phyloP scores from a whole-genome alignment of 805 yeast species.

The Candida rishiriensis region DNA sequence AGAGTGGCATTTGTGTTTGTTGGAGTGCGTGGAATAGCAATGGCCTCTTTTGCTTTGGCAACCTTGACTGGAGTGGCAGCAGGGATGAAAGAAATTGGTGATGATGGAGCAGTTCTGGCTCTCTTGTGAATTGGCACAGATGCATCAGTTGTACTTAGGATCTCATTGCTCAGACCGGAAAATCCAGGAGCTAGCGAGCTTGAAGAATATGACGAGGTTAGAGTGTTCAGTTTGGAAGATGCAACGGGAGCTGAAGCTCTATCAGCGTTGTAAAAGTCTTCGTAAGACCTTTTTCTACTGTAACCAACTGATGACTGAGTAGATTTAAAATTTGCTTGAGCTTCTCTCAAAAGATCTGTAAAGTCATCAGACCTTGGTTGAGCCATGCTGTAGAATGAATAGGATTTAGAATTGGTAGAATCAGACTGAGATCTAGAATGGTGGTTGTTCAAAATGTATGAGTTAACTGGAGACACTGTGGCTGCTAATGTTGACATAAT shows the following conservation, averaged over 20 bases:
- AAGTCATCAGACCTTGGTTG: constrained; percentile 22
- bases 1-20: constrained; percentile 1
- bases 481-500: constrained; percentile 18
- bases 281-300: constrained; percentile 13
- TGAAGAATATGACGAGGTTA: not conserved
- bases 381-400: constrained; percentile 19
- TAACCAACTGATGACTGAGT: constrained; percentile 1
- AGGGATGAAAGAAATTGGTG: constrained; percentile 16
- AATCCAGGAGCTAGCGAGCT: not conserved
- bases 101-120: constrained; percentile 29
- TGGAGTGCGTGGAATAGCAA: constrained; percentile 20
- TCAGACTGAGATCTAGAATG: constrained; percentile 31
- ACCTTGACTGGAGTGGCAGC: not conserved
- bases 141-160: not conserved
- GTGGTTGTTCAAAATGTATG: constrained; percentile 8
- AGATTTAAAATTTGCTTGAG: constrained; percentile 1
- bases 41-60: not conserved
- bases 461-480: constrained; percentile 11
- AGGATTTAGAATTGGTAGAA: constrained; percentile 24
- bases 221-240: not conserved
- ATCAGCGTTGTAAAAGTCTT: constrained; percentile 1
- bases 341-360: constrained; percentile 6
- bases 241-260: not conserved
- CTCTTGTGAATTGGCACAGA: constrained; percentile 15
- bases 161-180: not conserved